Evolutionary conservation across 1,284 basidiomycete genomes (phyloP), one percentile per base, ranked within the genome.

Genomic region (Veloporphyrellus conicus): DNA sequence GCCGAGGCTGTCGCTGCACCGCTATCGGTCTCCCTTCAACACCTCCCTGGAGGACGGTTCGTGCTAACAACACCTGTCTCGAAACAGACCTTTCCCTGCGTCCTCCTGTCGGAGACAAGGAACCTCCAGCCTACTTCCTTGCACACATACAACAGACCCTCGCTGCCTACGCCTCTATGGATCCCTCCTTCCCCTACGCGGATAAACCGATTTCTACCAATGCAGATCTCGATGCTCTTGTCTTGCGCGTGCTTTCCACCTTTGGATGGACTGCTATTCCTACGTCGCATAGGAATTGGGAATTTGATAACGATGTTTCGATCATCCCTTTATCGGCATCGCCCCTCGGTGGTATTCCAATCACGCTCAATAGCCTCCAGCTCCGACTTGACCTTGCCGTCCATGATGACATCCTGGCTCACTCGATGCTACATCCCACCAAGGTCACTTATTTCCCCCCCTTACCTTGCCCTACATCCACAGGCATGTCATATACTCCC

Each of bases 111-210:
- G 52, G 58, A 25, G 64, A 66, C 20, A 59, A 41, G 22, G 61
- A 68, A 42, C 66, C 66, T 5, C 66, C 66, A 5, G 53, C 53
- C n/a, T 64, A 68, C 47, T 66, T 64, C 42, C 50, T 61, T 23
- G 41, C 46, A 32, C 64, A 64, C 23, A 50, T 68, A n/a, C 54
- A 48, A 28, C 50, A 50, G 34, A 57, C 53, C 34, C 57, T 67
- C 23, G 36, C 52, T 16, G 36, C 48, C 6, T 68, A 67, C n/a
- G 50, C 55, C 34, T 50, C 61, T 47, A 63, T 61, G 35, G 51
- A 61, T 16, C 42, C 61, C 10, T 50, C 47, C 35, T 67, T 64
- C 45, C 56, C 56, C 37, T 64, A 59, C 49, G 47, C 49, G 29
- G 52, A 59, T 14, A 39, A 14, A 18, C 50, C 40, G 38, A 50